These are phyloP conservation scores for Volvox carteri DNA, from an alignment of 163 green algal species.

Conservation along the genomic window DNA sequence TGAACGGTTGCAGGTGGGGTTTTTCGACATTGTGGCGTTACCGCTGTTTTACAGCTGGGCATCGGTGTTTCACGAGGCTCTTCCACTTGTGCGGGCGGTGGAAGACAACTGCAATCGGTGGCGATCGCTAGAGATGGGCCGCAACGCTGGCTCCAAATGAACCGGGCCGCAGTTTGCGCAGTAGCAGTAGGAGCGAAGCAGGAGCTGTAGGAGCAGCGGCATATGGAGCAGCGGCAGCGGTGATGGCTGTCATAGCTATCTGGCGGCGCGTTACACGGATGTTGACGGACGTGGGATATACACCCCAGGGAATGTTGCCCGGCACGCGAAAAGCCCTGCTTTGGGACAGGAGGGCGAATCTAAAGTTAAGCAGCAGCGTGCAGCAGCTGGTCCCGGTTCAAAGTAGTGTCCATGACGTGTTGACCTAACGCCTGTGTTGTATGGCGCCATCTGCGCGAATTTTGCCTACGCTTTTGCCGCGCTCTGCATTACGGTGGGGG, in stretches of 20 bases:
- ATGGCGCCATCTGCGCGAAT: too few relatives aligned
- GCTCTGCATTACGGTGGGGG: too few relatives aligned
- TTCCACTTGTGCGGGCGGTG: constrained; percentile 64
- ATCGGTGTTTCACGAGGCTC: constrained; percentile 62
- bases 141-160: constrained; percentile 51
- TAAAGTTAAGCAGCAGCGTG: too few relatives aligned
- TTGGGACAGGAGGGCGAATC: too few relatives aligned
- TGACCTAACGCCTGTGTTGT: too few relatives aligned
- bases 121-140: constrained; percentile 55
- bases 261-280: too few relatives aligned
- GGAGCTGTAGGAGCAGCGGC: neutral
- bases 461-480: too few relatives aligned
- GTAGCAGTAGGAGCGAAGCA: neutral
- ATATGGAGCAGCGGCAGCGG: neutral
- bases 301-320: too few relatives aligned
- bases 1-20: constrained; percentile 68
- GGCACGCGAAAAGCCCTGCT: too few relatives aligned
- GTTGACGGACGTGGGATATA: too few relatives aligned
- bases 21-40: constrained; percentile 79
- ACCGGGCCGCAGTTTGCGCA: neutral
- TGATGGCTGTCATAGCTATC: neutral
- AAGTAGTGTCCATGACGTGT: too few relatives aligned
- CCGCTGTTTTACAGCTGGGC: constrained; percentile 72
- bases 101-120: constrained; percentile 70
- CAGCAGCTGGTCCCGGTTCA: too few relatives aligned